Percentiles rank a stretch among this genome's conserved stretches.
These are phyloP conservation scores for Globisporangium uncinulatum DNA, from an alignment of 352 stramenopile species.

Conservation along the genomic window DNA sequence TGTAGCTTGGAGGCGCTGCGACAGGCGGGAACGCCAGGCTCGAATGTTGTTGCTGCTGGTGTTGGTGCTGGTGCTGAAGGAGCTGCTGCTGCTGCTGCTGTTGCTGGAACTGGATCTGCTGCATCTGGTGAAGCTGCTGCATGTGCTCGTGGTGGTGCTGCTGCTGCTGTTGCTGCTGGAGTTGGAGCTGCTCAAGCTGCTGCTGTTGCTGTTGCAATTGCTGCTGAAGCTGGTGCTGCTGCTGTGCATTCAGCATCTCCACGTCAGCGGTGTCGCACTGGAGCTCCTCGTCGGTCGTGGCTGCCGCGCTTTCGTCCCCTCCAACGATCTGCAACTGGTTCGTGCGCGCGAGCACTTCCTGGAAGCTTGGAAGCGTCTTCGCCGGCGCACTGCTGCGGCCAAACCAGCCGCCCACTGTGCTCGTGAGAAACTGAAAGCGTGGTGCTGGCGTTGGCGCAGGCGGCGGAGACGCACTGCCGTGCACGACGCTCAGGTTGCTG, in stretches of 20 bases:
- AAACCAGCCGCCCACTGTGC: conserved; percentile 13
- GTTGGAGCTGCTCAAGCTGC: background rate
- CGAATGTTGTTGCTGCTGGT: conserved; percentile 1
- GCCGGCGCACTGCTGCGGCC: conserved; percentile 14
- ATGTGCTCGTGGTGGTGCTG: conserved; percentile 10
- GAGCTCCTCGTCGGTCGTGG: background rate
- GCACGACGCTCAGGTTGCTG: conserved; percentile 14
- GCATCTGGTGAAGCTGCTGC: background rate
- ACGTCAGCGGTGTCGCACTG: conserved; percentile 21
- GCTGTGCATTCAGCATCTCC: conserved; percentile 13
- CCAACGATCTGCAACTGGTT: conserved; percentile 61
- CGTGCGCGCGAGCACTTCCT: conserved; percentile 56
- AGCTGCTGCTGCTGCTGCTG: conserved; percentile 2
- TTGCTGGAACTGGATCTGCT: conserved; percentile 1
- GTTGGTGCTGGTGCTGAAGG: conserved; percentile 5
- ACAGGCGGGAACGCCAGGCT: conserved; percentile 1
- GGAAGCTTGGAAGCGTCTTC: conserved; percentile 56
- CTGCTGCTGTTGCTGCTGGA: conserved; percentile 5
- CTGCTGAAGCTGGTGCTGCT: conserved; percentile 2
- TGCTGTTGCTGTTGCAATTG: conserved; percentile 4
- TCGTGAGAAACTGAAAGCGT: conserved; percentile 14
- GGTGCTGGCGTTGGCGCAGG: conserved; percentile 20
- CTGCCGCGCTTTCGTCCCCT: background rate
- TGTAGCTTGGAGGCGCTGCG: conserved; percentile 18
- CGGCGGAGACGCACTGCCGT: conserved; percentile 8